phyloP scores from a whole-genome alignment of 83 land plant genomes.

The Picea abies region DNA sequence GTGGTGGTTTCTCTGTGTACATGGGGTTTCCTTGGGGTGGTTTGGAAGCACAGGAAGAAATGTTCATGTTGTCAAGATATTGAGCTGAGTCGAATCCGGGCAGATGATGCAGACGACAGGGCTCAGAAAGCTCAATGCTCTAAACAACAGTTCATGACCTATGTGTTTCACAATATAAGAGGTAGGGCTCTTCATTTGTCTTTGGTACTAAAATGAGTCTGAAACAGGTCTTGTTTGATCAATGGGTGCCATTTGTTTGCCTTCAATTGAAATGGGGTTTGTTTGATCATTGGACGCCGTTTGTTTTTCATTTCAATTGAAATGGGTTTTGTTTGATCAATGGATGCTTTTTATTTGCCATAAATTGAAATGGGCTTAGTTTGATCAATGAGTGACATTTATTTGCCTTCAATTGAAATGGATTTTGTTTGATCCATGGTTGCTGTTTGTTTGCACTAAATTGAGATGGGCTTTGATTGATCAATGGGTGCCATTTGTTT shows the following conservation, averaged over 20 bases:
- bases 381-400: neutral
- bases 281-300: neutral
- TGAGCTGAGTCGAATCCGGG: slow-evolving; percentile 11
- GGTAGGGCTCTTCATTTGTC: slow-evolving; percentile 12
- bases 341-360: neutral
- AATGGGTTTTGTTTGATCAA: neutral
- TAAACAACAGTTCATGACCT: slow-evolving; percentile 46
- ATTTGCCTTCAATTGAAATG: neutral
- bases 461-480: neutral
- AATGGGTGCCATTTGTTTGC: neutral
- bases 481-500: neutral
- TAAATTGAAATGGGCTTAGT: neutral
- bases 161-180: slow-evolving; percentile 44
- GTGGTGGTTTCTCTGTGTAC: neutral
- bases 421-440: neutral
- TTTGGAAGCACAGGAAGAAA: neutral
- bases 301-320: neutral
- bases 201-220: neutral
- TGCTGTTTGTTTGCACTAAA: neutral
- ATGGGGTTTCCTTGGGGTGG: neutral
- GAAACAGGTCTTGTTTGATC: neutral
- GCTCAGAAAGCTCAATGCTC: slow-evolving; percentile 28
- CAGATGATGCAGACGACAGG: slow-evolving; percentile 27
- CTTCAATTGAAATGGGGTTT: slow-evolving; percentile 4
- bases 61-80: slow-evolving; percentile 12